These are phyloP conservation scores for Brettanomyces sp. DNA, from an alignment of 805 yeast species.

Conservation along the genomic window DNA sequence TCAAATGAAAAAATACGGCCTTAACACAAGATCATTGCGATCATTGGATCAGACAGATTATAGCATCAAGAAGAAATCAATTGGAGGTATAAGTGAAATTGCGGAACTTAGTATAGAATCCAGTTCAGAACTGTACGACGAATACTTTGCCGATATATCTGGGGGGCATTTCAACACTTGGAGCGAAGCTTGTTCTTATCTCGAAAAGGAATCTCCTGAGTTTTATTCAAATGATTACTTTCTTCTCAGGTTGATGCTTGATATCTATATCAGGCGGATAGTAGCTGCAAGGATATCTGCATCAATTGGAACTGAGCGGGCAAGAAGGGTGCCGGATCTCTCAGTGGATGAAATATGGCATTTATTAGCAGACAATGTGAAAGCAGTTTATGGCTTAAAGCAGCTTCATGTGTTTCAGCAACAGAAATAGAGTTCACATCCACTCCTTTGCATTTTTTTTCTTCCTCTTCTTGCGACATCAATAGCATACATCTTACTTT, in stretches of 20 bases:
- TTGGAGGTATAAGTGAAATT: background rate
- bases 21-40: background rate
- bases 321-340: constrained; percentile 10
- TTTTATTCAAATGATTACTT: constrained; percentile 16
- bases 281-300: constrained; percentile 22
- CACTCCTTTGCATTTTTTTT: no score
- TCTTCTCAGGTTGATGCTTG: constrained; percentile 19
- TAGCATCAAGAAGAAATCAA: no score
- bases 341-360: constrained; percentile 17
- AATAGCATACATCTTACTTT: no score
- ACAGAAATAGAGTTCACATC: constrained; percentile 5
- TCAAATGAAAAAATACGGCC: constrained; percentile 7
- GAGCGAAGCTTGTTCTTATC: constrained; percentile 7
- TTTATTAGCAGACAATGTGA: constrained; percentile 44
- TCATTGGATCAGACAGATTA: background rate
- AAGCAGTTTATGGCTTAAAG: constrained; percentile 37
- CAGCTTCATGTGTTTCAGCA: constrained; percentile 15
- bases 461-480: no score
- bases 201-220: constrained; percentile 12
- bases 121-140: constrained; percentile 15
- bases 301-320: constrained; percentile 15
- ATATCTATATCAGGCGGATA: constrained; percentile 24
- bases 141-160: constrained; percentile 12
- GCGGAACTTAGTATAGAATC: constrained; percentile 21
- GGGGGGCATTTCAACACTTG: constrained; percentile 8